Base-by-base conservation (phyloP, 139 green algal genomes). In the Closterium sp. region DNA sequence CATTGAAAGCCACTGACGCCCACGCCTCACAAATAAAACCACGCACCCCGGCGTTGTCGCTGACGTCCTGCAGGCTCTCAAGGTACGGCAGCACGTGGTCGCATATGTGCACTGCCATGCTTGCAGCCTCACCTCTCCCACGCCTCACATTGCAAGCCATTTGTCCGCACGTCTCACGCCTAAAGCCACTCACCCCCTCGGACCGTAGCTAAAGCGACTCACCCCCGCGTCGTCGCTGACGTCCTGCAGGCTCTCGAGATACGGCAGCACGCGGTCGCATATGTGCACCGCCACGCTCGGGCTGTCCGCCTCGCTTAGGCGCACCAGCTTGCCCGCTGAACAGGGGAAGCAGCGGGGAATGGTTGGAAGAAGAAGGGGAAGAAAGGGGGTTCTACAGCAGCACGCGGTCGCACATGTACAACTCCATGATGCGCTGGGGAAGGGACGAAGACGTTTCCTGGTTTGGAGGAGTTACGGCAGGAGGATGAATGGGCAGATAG, bases 221-320 rank as follows among this genome's bases (percentile, higher is more conserved):
- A 87, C 85, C n/a, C 28, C 28, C 6, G 85, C 85, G 85, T 87
- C 85, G 85, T 87, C 85, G 85, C 85, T 32, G 28, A 87, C 28
- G 85, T 87, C 85, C 21, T 87, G 85, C 85, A 87, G 85, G 85
- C 85, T 31, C 28, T 87, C 85, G 28, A 87, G 85, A 27, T 87
- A 87, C 28, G 85, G 85, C 85, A 87, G 28, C n/a, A 87, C 85
- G n/a, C 85, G n/a, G 85, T 87, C 85, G 85, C 85, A 87, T 22
- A 87, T 87, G 85, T 87, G 85, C 85, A 87, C 85, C 28, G 85
- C 85, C 85, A 87, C 85, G 85, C 85, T 87, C 85, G 85, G 85
- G 28, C 85, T 31, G n/a, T 87, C 85, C 85, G 85, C 85, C 85
- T 87, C 85, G 28, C 85, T 10, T 31, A 87, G 85, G 28, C 28